Base-by-base conservation (phyloP, 768 basidiomycete species). In the Serendipita indica region DNA sequence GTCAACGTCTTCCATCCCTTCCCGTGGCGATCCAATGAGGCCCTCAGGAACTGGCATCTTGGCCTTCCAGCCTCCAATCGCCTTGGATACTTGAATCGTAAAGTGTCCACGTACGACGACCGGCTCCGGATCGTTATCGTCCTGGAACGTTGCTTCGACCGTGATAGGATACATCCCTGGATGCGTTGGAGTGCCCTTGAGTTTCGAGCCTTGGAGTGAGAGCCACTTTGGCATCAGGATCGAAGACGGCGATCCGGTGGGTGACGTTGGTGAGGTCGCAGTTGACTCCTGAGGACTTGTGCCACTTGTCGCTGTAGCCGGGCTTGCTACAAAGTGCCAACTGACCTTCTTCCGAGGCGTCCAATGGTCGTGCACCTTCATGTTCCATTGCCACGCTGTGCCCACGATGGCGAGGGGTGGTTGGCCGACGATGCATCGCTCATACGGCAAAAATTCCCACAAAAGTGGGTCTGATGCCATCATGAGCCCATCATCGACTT, bases 331-430 rank as follows among this genome's bases (percentile, higher is more conserved):
- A 30, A 54, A 25, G n/a, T 10, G n/a, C 49, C 49, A 54, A 30
- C 30, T 54, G 0, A 54, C 30, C n/a, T 54, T 54, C 32, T 54
- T 54, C 10, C 49, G 20, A 10, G 49, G 49, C 25, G 49, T 54
- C 49, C 49, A 54, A 28, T 54, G 49, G 32, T 54, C 49, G 32
- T 54, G 49, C 7, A 54, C 49, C n/a, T 54, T 54, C 49, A 54
- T 54, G 25, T 54, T 54, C 49, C 49, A 54, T 30, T 54, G 49
- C 49, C 49, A 54, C 4, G 49, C 49, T 28, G 49, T 54, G 12
- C 49, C 49, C n/a, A 54, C 49, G n/a, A 54, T 54, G 10, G 49
- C 49, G 25, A 54, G 49, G 25, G 49, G 49, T 30, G 49, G 49
- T 18, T 54, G 49, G 20, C 49, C 49, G 22, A 54, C 49, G 32